Evolutionary conservation across 179 eudicot species (phyloP).

Genomic region (Silene noctiflora): DNA sequence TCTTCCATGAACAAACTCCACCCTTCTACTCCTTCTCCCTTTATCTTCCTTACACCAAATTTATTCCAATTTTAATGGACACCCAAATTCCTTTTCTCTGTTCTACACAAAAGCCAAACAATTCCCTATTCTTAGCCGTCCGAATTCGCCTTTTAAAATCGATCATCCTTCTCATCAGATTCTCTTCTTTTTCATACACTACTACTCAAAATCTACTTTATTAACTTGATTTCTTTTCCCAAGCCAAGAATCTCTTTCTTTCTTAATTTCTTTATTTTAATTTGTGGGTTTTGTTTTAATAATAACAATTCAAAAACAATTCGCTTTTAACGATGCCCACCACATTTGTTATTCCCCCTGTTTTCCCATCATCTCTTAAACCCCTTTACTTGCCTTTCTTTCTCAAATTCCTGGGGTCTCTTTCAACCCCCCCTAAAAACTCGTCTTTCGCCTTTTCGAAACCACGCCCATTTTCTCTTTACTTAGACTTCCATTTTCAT

Average conservation of each 20-base stretch:
- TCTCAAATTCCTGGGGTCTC: conserved; percentile 39
- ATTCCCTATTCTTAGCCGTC: conserved; percentile 34
- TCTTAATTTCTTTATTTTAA: background rate
- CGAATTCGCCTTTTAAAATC: conserved; percentile 23
- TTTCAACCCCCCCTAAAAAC: conserved; percentile 30
- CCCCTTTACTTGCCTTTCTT: conserved; percentile 18
- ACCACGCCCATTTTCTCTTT: background rate
- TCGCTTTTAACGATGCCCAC: conserved; percentile 41
- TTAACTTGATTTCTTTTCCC: conserved; percentile 32
- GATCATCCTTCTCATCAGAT: conserved; percentile 43
- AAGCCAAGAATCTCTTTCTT: conserved; percentile 46
- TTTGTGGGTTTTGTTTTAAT: conserved; percentile 12
- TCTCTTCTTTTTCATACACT: conserved; percentile 15
- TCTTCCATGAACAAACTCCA: background rate
- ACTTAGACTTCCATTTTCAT: conserved; percentile 37
- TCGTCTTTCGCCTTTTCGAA: conserved; percentile 39
- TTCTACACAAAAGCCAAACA: conserved; percentile 20
- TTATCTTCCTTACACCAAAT: conserved; percentile 1
- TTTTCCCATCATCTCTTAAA: conserved; percentile 16
- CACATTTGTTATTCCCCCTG: conserved; percentile 18
- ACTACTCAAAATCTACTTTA: conserved; percentile 9
- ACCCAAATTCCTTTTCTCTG: conserved; percentile 29
- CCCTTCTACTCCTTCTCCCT: background rate
- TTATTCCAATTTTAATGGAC: conserved; percentile 15
- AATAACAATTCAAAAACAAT: background rate